Evolutionary conservation across 2,329 filamentous ascomycete genomes (phyloP), one percentile per base, ranked within the genome.

Genomic region (Trichoderma sp.): DNA sequence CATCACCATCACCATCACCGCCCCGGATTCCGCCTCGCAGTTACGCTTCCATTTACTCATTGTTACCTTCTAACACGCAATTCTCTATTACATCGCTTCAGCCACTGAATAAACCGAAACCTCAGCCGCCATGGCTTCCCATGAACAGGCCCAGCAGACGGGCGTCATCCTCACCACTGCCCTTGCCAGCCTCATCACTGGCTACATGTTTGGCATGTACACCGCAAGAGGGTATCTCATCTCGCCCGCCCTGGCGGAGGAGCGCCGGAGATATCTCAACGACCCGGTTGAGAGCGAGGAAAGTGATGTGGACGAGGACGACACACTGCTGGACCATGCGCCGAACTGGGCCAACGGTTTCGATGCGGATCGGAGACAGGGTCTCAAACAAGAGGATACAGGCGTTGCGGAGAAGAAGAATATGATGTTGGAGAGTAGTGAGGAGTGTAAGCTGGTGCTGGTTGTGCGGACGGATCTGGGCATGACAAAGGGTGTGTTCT

Each of bases 371-470:
- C 81, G 81, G 64, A 84, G 82, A 60, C 88, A 91, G 78, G 89
- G 89, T 0, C 79, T 91, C 73, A 82, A 84, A 56, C 66, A 72
- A 47, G 78, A 79, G 65, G 76, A 78, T 67, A 47, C 73, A 12
- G 75, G 71, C 18, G 62, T 65, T 39, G 61, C 53, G 51, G 83
- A 86, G 76, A 77, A 86, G 77, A 84, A 80, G 74, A 84, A 80
- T 72, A 84, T 75, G 26, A 64, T 76, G 71, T 24, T 39, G 39
- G 77, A 81, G 28, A 79, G 76, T 51, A 86, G 84, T 28, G 95
- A 98, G 82, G 95, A 98, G 81, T 97, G 95, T 85, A 98, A 98
- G 84, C 86, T 98, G 72, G 93, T 98, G 15, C 85, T 99, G 39
- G 93, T 97, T 4, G 95, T 98, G 70, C 86, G 96, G 79, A 97